phyloP scores from a whole-genome alignment of 768 basidiomycete genomes.

The Pleurotus djamor region DNA sequence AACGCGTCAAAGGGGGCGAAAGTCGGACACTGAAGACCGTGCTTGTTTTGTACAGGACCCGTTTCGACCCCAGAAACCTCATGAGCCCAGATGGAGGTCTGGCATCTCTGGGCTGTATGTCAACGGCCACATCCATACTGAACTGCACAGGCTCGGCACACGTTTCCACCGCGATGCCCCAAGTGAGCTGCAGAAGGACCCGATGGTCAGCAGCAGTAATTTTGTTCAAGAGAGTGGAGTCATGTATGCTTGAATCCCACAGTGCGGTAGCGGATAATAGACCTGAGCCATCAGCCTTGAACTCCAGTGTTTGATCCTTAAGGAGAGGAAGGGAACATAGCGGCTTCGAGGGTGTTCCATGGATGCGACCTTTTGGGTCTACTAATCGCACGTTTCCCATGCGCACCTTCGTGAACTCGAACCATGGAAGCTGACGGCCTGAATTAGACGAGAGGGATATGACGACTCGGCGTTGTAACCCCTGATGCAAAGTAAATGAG shows the following conservation, averaged over 20 bases:
- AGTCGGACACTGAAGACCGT: constrained; percentile 83
- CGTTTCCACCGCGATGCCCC: constrained; percentile 78
- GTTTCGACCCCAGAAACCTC: constrained; percentile 74
- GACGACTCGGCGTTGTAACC: constrained; percentile 81
- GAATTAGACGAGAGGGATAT: constrained; percentile 84
- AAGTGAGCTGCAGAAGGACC: constrained; percentile 74
- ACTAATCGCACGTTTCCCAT: constrained; percentile 84
- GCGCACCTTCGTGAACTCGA: constrained; percentile 69
- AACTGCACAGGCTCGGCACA: constrained; percentile 89
- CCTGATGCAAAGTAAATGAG: constrained; percentile 88
- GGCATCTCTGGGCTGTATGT: constrained; percentile 83
- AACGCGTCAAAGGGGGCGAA: constrained; percentile 82
- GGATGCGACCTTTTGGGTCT: constrained; percentile 78
- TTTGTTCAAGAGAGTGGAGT: constrained; percentile 81
- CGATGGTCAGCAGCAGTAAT: constrained; percentile 79
- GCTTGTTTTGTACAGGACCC: constrained; percentile 75
- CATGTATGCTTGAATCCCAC: constrained; percentile 95
- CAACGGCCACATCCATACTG: constrained; percentile 80
- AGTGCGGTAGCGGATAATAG: constrained; percentile 64
- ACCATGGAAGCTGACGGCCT: constrained; percentile 88
- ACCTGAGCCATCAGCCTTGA: constrained; percentile 84
- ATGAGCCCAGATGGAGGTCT: constrained; percentile 78
- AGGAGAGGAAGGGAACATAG: constrained; percentile 73
- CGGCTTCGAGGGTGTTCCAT: constrained; percentile 72
- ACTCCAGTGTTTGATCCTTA: constrained; percentile 71